A percentile compares a stretch with the other conserved stretches of the same genome.
phyloP scores from a whole-genome alignment of 345 rosid species.

The Aquilaria sinensis region DNA sequence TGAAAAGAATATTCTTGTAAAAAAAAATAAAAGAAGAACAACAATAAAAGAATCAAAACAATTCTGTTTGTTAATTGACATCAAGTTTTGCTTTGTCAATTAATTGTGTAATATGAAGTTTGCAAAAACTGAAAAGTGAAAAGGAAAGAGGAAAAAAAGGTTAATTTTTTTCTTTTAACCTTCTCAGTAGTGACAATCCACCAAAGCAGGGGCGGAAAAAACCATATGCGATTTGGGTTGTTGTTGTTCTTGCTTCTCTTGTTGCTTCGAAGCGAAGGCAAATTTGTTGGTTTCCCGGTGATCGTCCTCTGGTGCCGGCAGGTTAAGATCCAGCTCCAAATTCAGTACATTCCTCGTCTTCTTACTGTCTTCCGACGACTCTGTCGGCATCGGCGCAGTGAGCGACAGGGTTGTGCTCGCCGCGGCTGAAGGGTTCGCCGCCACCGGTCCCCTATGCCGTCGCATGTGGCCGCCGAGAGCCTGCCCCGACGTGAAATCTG shows the following conservation, averaged over 20 bases:
- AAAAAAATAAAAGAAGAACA: background rate
- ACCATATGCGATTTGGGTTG: slow-evolving; percentile 46
- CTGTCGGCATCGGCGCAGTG: slow-evolving; percentile 33
- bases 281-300: slow-evolving; percentile 29
- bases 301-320: slow-evolving; percentile 90
- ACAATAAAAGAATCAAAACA: slow-evolving; percentile 21
- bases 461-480: slow-evolving; percentile 99
- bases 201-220: slow-evolving; percentile 73
- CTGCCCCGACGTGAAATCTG: slow-evolving; percentile 89
- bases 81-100: background rate
- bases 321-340: slow-evolving; percentile 89
- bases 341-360: slow-evolving; percentile 51
- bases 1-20: background rate
- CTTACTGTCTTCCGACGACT: slow-evolving; percentile 27
- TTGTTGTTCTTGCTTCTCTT: slow-evolving; percentile 24
- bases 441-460: slow-evolving; percentile 59
- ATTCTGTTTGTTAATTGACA: slow-evolving; percentile 10
- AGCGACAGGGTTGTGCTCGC: slow-evolving; percentile 33
- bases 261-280: slow-evolving; percentile 50
- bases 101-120: slow-evolving; percentile 8
- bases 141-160: background rate
- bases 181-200: slow-evolving; percentile 90
- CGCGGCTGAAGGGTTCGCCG: slow-evolving; percentile 8
- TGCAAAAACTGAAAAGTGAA: slow-evolving; percentile 1
- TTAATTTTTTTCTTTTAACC: background rate